Percentiles rank a stretch among this genome's conserved stretches.
These are phyloP conservation scores for Macroventuria anomochaeta DNA, from an alignment of 2,329 filamentous ascomycete genomes.

Conservation along the genomic window DNA sequence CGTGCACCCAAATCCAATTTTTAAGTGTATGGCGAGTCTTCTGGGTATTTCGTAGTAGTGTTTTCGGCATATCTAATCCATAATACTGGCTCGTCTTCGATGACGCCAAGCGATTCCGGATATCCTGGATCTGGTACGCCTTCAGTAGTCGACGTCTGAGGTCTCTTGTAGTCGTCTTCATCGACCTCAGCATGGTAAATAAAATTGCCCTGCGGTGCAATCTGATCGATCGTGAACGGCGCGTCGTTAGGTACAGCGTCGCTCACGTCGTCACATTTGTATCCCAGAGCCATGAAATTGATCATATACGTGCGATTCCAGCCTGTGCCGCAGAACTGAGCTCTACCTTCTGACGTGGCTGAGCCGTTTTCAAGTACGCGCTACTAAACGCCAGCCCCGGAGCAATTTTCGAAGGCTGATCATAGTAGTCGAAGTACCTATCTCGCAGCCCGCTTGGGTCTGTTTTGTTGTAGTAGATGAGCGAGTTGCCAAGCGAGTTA, in stretches of 20 bases:
- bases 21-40: slow-evolving; percentile 29
- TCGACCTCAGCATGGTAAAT: slow-evolving; percentile 43
- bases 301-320: slow-evolving; percentile 49
- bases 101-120: slow-evolving; percentile 39
- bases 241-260: slow-evolving; percentile 19
- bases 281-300: slow-evolving; percentile 45
- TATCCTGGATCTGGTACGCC: slow-evolving; percentile 38
- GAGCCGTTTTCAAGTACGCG: slow-evolving; percentile 43
- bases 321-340: slow-evolving; percentile 39
- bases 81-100: slow-evolving; percentile 44
- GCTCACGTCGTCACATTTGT: slow-evolving; percentile 44
- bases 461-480: slow-evolving; percentile 47
- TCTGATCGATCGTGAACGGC: slow-evolving; percentile 39
- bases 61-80: slow-evolving; percentile 48
- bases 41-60: slow-evolving; percentile 31
- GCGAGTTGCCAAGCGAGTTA: slow-evolving; percentile 30
- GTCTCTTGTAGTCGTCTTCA: slow-evolving; percentile 38
- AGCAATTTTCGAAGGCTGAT: slow-evolving; percentile 46
- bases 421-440: slow-evolving; percentile 48
- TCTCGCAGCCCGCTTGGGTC: slow-evolving; percentile 27
- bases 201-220: slow-evolving; percentile 42
- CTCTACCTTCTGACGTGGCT: slow-evolving; percentile 32
- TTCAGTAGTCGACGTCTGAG: slow-evolving; percentile 33
- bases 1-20: slow-evolving; percentile 42
- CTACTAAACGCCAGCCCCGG: slow-evolving; percentile 41